These are phyloP conservation scores for Aspergillus ochraceus DNA, from an alignment of 2,329 filamentous ascomycete species.

Conservation along the genomic window DNA sequence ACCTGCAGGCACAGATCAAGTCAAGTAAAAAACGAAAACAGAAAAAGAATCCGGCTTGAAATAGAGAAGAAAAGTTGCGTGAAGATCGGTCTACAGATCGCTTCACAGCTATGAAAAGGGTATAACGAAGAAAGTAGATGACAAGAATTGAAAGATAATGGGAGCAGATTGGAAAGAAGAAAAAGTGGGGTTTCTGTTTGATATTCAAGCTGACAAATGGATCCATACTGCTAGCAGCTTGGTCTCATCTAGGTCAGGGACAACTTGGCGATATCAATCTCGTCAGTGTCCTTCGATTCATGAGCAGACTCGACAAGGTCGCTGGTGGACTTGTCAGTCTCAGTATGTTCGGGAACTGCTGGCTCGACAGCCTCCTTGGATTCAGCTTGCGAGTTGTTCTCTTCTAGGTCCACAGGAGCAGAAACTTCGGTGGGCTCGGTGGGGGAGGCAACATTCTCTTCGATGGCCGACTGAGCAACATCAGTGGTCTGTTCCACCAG, in stretches of 20 bases:
- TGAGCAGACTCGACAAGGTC: conserved; percentile 10
- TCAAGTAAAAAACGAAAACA: conserved; percentile 5
- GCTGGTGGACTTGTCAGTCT: neutral
- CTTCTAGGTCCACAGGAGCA: neutral
- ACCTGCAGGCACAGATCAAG: conserved; percentile 3
- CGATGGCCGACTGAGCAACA: neutral
- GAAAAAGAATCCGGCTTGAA: conserved; percentile 1
- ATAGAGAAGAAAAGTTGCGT: conserved; percentile 1
- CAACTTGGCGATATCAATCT: conserved; percentile 27
- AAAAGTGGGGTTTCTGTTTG: neutral
- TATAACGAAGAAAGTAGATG: conserved; percentile 17
- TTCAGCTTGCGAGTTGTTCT: neutral
- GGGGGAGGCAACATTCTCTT: conserved; percentile 1
- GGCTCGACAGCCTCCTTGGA: neutral
- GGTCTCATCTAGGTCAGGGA: conserved; percentile 21
- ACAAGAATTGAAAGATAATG: conserved; percentile 15
- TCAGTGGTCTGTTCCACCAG: conserved; percentile 6
- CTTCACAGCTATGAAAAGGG: conserved; percentile 16
- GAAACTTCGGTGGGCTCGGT: neutral
- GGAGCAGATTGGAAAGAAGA: neutral
- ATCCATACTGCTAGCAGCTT: neutral
- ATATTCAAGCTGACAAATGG: neutral
- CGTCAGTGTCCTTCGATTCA: conserved; percentile 16
- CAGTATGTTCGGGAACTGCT: neutral
- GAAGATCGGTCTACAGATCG: conserved; percentile 4